A percentile compares a stretch with the other conserved stretches of the same genome.
Evolutionary conservation across 371 early-diverging fungal genomes (phyloP).

Genomic region (Mortierella sp.): DNA sequence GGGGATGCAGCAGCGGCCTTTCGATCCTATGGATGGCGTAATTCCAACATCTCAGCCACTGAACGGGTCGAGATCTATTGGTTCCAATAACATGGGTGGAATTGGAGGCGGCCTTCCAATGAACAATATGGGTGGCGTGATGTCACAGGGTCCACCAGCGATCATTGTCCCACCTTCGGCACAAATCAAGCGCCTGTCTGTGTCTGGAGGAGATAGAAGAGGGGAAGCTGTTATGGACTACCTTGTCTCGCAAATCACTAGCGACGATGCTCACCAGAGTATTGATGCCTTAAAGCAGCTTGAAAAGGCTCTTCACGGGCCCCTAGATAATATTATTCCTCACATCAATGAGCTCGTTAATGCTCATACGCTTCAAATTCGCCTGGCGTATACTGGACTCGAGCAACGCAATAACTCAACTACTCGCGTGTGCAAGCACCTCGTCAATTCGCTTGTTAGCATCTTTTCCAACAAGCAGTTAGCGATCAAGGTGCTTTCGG

Average conservation of each 20-base stretch:
- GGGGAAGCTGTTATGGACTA: constrained; percentile 72
- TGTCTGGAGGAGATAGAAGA: constrained; percentile 45
- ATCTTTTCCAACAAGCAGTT: constrained; percentile 79
- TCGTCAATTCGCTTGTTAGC: constrained; percentile 82
- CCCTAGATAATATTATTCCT: constrained; percentile 66
- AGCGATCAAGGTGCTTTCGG: constrained; percentile 71
- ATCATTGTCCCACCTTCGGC: constrained; percentile 40
- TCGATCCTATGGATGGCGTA: constrained; percentile 67
- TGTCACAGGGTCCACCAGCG: constrained; percentile 21
- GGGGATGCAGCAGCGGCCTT: constrained; percentile 40
- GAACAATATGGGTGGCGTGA: constrained; percentile 6
- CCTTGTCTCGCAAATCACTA: constrained; percentile 81
- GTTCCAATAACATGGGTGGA: constrained; percentile 19
- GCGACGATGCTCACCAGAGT: constrained; percentile 75
- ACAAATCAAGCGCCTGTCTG: constrained; percentile 48
- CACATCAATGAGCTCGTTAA: constrained; percentile 78
- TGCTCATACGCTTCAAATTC: constrained; percentile 84
- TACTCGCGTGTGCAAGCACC: constrained; percentile 78
- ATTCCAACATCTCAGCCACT: constrained; percentile 49
- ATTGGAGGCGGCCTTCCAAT: constrained; percentile 10
- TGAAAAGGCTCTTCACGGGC: constrained; percentile 71
- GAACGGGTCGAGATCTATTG: constrained; percentile 25
- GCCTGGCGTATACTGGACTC: constrained; percentile 78
- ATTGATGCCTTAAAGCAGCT: constrained; percentile 88
- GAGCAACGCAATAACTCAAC: constrained; percentile 62